Conservation (phyloP, 768 basidiomycete species). For the Leucosporidium creatinivorum region DNA sequence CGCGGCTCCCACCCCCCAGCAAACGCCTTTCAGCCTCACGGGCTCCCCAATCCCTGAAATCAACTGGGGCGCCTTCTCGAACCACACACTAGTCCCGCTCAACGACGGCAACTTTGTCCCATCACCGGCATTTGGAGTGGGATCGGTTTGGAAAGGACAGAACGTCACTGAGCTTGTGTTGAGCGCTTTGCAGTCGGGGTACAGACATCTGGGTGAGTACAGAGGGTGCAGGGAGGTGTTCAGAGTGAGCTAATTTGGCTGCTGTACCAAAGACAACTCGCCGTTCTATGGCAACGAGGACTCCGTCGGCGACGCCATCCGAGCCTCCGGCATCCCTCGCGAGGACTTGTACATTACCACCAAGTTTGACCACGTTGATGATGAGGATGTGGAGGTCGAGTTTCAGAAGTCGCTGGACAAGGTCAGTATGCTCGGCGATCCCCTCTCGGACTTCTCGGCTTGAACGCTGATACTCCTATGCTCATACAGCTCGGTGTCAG, state of each 20-base stretch:
- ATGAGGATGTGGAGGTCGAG: background rate
- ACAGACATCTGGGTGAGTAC: background rate
- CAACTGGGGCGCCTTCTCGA: background rate
- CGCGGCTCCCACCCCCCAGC: background rate
- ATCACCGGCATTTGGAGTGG: background rate
- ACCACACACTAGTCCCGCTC: background rate
- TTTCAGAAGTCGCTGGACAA: conserved; percentile 1
- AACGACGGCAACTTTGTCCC: conserved; percentile 1
- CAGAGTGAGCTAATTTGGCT: background rate
- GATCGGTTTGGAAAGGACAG: background rate
- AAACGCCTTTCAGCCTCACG: background rate
- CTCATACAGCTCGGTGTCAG: background rate
- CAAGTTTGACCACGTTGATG: conserved; percentile 2
- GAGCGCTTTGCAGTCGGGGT: background rate
- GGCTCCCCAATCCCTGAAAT: background rate
- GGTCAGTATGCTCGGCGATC: background rate
- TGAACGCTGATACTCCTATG: background rate
- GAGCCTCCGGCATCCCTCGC: background rate
- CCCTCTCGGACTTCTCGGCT: background rate
- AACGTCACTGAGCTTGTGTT: background rate
- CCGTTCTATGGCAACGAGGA: background rate
- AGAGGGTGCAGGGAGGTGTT: background rate
- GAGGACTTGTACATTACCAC: conserved; percentile 8
- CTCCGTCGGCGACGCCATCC: conserved; percentile 1
- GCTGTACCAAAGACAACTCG: background rate